A percentile compares a stretch with the other conserved stretches of the same genome.
Conservation (phyloP, 495 filamentous ascomycete species). For the Tuber melanosporum region DNA sequence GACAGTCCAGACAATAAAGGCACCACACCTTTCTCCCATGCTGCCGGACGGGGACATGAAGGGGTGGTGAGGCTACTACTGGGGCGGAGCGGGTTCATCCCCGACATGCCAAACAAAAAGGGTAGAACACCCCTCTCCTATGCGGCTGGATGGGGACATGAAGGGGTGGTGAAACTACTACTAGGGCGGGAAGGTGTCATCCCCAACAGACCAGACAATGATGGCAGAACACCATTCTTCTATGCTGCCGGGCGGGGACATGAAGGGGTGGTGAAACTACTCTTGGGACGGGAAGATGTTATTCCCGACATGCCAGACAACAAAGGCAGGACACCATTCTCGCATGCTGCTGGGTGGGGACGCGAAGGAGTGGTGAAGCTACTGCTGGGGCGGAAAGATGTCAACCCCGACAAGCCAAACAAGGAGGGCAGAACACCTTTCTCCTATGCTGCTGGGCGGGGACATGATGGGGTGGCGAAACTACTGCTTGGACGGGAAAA, state of each 20-base stretch:
- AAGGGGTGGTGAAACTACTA: background rate
- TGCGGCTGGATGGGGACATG: background rate
- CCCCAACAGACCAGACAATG: background rate
- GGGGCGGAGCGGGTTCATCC: background rate
- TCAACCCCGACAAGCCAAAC: background rate
- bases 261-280: background rate
- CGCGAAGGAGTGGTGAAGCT: background rate
- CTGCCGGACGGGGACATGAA: background rate
- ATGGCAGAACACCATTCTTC: background rate
- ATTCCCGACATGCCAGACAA: background rate
- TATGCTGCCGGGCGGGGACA: background rate
- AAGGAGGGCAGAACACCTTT: background rate
- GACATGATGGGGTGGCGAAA: background rate
- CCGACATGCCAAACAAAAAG: background rate
- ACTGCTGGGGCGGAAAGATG: background rate
- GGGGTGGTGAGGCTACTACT: background rate
- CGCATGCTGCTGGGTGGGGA: background rate
- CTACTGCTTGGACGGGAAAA: background rate
- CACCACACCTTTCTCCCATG: background rate
- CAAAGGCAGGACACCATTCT: background rate
- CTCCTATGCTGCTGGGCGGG: background rate
- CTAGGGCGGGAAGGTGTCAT: background rate
- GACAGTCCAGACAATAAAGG: background rate
- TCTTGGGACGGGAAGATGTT: background rate
- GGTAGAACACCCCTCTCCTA: background rate